These are phyloP conservation scores for Phialophora macrospora DNA, from an alignment of 2,329 filamentous ascomycete species.

Conservation along the genomic window DNA sequence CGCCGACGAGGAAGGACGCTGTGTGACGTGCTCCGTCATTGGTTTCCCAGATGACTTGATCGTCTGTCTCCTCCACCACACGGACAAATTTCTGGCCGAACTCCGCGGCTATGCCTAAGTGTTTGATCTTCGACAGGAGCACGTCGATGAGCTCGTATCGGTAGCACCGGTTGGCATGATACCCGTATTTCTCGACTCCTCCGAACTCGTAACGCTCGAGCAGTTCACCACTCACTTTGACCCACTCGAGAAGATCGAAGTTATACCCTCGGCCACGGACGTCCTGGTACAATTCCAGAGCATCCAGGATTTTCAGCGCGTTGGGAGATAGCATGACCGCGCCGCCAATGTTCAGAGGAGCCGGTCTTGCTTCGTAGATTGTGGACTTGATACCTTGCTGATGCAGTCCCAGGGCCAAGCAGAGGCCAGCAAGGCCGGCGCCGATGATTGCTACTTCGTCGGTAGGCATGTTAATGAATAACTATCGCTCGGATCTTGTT, in stretches of 20 bases:
- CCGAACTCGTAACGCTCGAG: constrained; percentile 41
- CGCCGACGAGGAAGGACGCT: constrained; percentile 56
- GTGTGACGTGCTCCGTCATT: constrained; percentile 52
- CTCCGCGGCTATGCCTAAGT: constrained; percentile 50
- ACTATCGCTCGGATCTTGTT: not conserved
- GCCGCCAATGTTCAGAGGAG: constrained; percentile 57
- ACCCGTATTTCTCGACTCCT: constrained; percentile 54
- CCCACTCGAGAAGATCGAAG: constrained; percentile 59
- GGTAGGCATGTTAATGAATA: not conserved
- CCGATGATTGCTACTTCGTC: constrained; percentile 54
- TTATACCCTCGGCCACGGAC: constrained; percentile 55
- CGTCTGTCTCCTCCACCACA: constrained; percentile 46
- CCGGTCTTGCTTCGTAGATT: constrained; percentile 58
- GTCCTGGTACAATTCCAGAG: constrained; percentile 54
- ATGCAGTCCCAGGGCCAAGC: constrained; percentile 61
- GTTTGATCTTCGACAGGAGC: constrained; percentile 51
- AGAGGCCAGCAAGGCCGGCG: constrained; percentile 58
- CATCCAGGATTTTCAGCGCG: constrained; percentile 60
- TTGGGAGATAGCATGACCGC: constrained; percentile 66
- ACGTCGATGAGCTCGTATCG: constrained; percentile 58
- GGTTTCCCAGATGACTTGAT: constrained; percentile 55
- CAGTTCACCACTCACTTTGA: constrained; percentile 45
- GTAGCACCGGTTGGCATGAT: constrained; percentile 60
- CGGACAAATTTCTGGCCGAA: constrained; percentile 57
- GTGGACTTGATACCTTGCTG: constrained; percentile 56